Evolutionary conservation across 2,329 filamentous ascomycete species (phyloP).

Genomic region (Trichoderma sp.): DNA sequence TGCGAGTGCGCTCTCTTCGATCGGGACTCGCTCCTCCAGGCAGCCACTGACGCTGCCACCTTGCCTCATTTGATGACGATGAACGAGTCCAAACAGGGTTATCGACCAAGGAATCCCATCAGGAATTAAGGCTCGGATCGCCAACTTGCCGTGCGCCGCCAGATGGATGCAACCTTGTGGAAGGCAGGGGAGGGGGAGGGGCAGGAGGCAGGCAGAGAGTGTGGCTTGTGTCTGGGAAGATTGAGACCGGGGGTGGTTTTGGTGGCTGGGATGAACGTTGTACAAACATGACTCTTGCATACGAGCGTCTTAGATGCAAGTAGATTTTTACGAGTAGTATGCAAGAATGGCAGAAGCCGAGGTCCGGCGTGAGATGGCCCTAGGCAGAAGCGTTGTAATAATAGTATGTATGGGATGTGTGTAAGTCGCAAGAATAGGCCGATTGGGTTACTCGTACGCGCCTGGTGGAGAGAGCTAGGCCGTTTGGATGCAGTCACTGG

Average conservation of each 20-base stretch:
- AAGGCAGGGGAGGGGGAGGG: background rate
- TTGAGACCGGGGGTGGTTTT: background rate
- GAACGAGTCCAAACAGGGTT: background rate
- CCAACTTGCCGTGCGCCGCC: background rate
- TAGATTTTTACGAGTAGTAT: too few species aligned
- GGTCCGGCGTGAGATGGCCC: too few species aligned
- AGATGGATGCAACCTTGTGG: background rate
- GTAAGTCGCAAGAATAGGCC: too few species aligned
- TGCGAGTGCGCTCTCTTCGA: background rate
- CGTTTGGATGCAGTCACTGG: background rate
- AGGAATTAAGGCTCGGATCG: conserved; percentile 4
- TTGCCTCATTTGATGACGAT: background rate
- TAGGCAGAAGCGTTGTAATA: too few species aligned
- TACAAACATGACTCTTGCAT: too few species aligned
- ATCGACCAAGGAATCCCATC: background rate
- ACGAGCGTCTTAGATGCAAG: too few species aligned
- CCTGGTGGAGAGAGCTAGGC: conserved; percentile 4
- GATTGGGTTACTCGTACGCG: background rate
- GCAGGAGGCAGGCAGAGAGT: background rate
- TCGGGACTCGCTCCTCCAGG: background rate
- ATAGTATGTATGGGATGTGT: too few species aligned
- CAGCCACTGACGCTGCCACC: background rate
- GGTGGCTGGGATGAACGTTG: too few species aligned
- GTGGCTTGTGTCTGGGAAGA: too few species aligned
- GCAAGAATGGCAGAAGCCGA: background rate